Conservation (phyloP, 768 basidiomycete genomes). For the Clathrus columnatus region DNA sequence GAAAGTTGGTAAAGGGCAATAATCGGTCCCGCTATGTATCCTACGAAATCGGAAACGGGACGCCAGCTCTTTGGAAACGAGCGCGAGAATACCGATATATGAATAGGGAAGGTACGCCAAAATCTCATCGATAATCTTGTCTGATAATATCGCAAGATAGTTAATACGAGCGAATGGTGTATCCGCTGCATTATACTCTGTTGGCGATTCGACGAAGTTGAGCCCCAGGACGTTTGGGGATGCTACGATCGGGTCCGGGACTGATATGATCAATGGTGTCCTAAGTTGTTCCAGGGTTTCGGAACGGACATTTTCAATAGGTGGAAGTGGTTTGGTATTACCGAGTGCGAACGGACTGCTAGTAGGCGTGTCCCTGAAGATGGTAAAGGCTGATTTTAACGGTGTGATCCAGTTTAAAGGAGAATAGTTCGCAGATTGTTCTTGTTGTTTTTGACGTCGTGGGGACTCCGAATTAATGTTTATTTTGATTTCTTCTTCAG, state of each 20-base stretch:
- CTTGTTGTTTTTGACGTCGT: background rate
- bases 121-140: slow-evolving; percentile 1
- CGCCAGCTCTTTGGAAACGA: slow-evolving; percentile 1
- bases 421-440: background rate
- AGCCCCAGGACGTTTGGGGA: background rate
- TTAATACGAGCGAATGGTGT: background rate
- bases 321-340: background rate
- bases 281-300: too few relatives aligned
- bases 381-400: background rate
- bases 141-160: background rate
- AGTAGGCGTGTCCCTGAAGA: background rate
- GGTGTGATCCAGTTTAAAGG: background rate
- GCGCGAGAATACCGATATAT: background rate
- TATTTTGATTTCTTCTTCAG: background rate
- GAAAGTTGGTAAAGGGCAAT: background rate
- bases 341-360: background rate
- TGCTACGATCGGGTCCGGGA: background rate
- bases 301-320: background rate
- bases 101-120: background rate
- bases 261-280: too few relatives aligned
- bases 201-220: background rate
- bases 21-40: slow-evolving; percentile 4
- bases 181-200: background rate
- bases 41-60: slow-evolving; percentile 3
- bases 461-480: background rate